Evolutionary conservation across 306 rosid genomes (phyloP).

Genomic region (Dalbergia cochinchinensis): DNA sequence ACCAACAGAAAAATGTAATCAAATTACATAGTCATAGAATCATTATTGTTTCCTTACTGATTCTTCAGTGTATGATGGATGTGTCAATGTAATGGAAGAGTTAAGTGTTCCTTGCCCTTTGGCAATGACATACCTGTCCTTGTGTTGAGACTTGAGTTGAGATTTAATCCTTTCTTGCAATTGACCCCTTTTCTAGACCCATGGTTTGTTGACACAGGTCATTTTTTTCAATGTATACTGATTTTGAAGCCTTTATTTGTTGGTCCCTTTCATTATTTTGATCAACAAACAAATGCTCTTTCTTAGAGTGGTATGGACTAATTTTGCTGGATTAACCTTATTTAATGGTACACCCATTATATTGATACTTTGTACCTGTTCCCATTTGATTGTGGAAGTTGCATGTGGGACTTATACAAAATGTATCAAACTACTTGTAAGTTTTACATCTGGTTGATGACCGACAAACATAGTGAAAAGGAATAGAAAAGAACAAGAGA

Average conservation of each 20-base stretch:
- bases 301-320: neutral
- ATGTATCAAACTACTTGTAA: constrained; percentile 1
- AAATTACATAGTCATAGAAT: too few species aligned
- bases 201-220: too few species aligned
- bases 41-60: too few species aligned
- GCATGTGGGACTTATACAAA: neutral
- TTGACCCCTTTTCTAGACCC: neutral
- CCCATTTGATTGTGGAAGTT: neutral
- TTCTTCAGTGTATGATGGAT: neutral
- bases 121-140: neutral
- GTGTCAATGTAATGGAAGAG: constrained; percentile 3
- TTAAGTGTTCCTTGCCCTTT: neutral
- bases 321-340: too few species aligned
- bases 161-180: neutral
- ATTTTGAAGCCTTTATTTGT: too few species aligned
- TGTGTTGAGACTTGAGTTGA: constrained; percentile 31
- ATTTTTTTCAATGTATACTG: too few species aligned
- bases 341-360: too few species aligned
- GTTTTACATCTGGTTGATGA: constrained; percentile 14
- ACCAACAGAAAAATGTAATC: too few species aligned
- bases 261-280: neutral
- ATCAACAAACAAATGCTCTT: constrained; percentile 9
- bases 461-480: neutral
- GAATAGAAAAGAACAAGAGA: neutral
- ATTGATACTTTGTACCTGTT: neutral